Percentiles rank a stretch among this genome's conserved stretches.
These are phyloP conservation scores for Boechera retrofracta DNA, from an alignment of 345 rosid species.

Conservation along the genomic window DNA sequence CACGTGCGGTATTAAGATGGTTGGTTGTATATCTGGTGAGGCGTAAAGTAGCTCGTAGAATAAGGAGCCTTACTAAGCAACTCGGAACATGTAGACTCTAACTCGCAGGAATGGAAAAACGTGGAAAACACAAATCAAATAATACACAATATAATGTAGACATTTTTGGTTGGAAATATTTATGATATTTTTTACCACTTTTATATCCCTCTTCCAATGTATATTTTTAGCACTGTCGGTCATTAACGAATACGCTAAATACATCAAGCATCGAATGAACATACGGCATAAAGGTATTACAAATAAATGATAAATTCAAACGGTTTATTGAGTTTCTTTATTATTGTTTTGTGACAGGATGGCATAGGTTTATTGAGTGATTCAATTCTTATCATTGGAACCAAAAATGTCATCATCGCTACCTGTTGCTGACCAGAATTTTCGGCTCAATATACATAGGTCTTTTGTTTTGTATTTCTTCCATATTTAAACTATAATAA, in stretches of 20 bases:
- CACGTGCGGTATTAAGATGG: slow-evolving; percentile 32
- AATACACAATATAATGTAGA: background rate
- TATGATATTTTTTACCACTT: background rate
- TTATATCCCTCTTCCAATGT: background rate
- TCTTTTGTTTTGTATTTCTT: slow-evolving; percentile 7
- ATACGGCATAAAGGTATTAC: slow-evolving; percentile 6
- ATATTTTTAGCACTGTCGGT: slow-evolving; percentile 7
- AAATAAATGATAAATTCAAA: background rate
- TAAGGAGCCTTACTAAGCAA: slow-evolving; percentile 1
- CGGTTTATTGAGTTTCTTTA: background rate
- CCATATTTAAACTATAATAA: background rate
- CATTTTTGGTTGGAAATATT: background rate
- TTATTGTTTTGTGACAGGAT: slow-evolving; percentile 15
- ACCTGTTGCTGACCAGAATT: slow-evolving; percentile 31
- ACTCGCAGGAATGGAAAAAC: background rate
- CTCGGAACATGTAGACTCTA: background rate
- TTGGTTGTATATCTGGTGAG: slow-evolving; percentile 16
- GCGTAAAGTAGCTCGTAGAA: background rate
- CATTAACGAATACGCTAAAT: background rate
- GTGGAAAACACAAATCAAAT: background rate
- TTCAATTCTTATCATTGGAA: slow-evolving; percentile 10
- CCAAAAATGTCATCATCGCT: slow-evolving; percentile 21
- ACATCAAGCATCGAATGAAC: slow-evolving; percentile 7
- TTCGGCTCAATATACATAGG: slow-evolving; percentile 23
- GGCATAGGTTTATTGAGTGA: slow-evolving; percentile 20